Percentiles rank a stretch among this genome's conserved stretches.
Conservation (phyloP, 1,284 basidiomycete species). For the Sanghuangporus baumii region DNA sequence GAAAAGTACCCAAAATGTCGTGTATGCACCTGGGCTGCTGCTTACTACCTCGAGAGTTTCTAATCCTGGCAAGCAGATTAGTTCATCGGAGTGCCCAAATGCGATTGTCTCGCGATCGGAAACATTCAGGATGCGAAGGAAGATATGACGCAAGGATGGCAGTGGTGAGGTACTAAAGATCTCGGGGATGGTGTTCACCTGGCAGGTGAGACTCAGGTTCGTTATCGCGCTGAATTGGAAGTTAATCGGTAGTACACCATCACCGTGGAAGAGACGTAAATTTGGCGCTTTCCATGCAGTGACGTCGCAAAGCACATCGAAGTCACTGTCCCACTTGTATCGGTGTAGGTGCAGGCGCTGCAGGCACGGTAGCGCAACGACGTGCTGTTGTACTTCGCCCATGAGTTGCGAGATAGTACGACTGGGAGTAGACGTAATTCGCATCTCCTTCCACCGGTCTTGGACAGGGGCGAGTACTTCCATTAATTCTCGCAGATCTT, state of each 20-base stretch:
- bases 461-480: conserved; percentile 2
- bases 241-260: conserved; percentile 5
- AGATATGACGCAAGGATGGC: not conserved
- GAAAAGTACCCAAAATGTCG: conserved; percentile 9
- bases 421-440: conserved; percentile 10
- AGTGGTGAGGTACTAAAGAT: not conserved
- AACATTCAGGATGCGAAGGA: conserved; percentile 4
- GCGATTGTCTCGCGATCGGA: conserved; percentile 4
- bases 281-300: conserved; percentile 3
- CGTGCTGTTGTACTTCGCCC: conserved; percentile 5
- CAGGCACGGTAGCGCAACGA: not conserved
- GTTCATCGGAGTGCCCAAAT: conserved; percentile 4
- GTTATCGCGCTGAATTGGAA: conserved; percentile 4
- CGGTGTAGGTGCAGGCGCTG: conserved; percentile 4
- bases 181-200: conserved; percentile 10
- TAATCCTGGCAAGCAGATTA: not conserved
- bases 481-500: conserved; percentile 10
- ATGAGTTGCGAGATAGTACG: conserved; percentile 11
- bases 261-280: conserved; percentile 10
- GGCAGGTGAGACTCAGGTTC: conserved; percentile 6
- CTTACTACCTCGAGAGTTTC: conserved; percentile 7
- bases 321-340: conserved; percentile 13
- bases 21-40: conserved; percentile 6
- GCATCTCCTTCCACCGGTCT: conserved; percentile 7
- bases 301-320: conserved; percentile 5